A percentile compares a stretch with the other conserved stretches of the same genome.
Evolutionary conservation across 306 rosid species (phyloP).

Genomic region (Prunus persica): DNA sequence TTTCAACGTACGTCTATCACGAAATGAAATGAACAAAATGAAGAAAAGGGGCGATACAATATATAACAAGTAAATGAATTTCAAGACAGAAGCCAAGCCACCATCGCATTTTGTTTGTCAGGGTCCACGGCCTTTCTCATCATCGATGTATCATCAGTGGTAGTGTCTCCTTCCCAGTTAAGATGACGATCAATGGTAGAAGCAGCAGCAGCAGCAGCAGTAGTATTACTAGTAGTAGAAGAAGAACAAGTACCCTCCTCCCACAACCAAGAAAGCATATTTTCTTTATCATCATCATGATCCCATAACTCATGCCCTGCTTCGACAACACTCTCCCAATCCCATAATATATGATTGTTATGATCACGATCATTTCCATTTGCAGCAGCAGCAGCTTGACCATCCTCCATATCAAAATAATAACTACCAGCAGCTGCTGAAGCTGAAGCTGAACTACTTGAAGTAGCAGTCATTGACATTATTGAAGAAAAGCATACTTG

Average conservation of each 20-base stretch:
- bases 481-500: background rate
- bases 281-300: conserved; percentile 21
- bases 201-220: background rate
- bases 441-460: background rate
- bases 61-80: background rate
- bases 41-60: background rate
- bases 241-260: background rate
- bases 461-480: background rate
- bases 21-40: background rate
- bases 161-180: conserved; percentile 19
- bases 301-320: conserved; percentile 10
- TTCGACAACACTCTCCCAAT: conserved; percentile 12
- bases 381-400: background rate
- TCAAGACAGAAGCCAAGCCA: conserved; percentile 62
- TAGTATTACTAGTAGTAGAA: too few relatives aligned
- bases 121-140: conserved; percentile 9
- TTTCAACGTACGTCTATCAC: too few relatives aligned
- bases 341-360: background rate
- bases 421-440: background rate
- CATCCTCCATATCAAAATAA: background rate
- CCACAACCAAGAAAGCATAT: conserved; percentile 36
- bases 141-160: background rate
- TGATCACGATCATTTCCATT: background rate
- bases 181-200: background rate
- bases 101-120: conserved; percentile 37